phyloP scores from a whole-genome alignment of 1,139 yeast species.

The Suhomyces guaymorum region DNA sequence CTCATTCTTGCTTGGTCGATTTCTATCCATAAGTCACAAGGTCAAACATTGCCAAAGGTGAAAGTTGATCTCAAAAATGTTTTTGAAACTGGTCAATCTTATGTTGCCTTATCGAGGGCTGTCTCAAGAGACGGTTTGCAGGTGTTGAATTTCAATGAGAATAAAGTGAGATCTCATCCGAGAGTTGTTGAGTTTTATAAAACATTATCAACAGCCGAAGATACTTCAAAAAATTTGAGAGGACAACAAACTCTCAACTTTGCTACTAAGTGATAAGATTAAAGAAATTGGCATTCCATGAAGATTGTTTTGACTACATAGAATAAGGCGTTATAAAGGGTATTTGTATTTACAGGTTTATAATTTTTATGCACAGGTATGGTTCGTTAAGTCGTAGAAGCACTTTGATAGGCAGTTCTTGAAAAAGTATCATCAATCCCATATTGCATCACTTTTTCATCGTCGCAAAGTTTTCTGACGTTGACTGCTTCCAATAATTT shows the following conservation, averaged over 20 bases:
- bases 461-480: background rate
- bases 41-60: conserved; percentile 85
- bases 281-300: too few species aligned
- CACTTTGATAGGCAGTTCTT: too few species aligned
- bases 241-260: conserved; percentile 18
- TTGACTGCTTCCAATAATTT: conserved; percentile 9
- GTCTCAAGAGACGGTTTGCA: conserved; percentile 77
- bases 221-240: conserved; percentile 9
- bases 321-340: too few species aligned
- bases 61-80: conserved; percentile 74
- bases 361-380: too few species aligned
- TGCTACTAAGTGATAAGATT: conserved; percentile 2
- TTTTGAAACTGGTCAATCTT: conserved; percentile 59
- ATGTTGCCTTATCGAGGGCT: conserved; percentile 76
- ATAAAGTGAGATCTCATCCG: conserved; percentile 59
- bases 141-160: conserved; percentile 64
- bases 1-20: conserved; percentile 91
- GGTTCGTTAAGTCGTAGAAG: too few species aligned
- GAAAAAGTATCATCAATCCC: conserved; percentile 10
- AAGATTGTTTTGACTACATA: too few species aligned
- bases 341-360: conserved; percentile 5
- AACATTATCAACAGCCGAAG: conserved; percentile 29
- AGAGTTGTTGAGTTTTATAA: conserved; percentile 64
- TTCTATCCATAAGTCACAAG: conserved; percentile 94
- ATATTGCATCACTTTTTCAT: conserved; percentile 2